These are phyloP conservation scores for Lachancea dasiensis DNA, from an alignment of 805 yeast genomes.

Conservation along the genomic window DNA sequence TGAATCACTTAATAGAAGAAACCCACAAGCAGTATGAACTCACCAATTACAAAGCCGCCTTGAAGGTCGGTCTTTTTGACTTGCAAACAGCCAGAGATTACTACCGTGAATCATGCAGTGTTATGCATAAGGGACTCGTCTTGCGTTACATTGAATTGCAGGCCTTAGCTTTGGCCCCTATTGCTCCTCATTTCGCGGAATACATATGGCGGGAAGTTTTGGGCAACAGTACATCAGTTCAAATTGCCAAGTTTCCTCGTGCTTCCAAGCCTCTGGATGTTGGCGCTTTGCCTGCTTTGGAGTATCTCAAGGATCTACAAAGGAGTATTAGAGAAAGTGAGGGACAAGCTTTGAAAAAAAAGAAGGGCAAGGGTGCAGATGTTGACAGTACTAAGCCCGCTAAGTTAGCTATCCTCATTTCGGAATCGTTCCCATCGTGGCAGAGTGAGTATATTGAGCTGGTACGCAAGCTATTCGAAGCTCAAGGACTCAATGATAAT, in stretches of 20 bases:
- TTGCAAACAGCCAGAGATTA: slow-evolving; percentile 93
- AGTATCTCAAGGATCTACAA: slow-evolving; percentile 70
- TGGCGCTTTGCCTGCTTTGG: slow-evolving; percentile 59
- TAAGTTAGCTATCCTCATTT: slow-evolving; percentile 63
- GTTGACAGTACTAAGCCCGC: slow-evolving; percentile 72
- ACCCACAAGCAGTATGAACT: slow-evolving; percentile 62
- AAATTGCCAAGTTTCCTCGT: slow-evolving; percentile 74
- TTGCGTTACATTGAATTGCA: slow-evolving; percentile 81
- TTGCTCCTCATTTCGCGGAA: slow-evolving; percentile 95
- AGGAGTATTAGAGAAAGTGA: slow-evolving; percentile 91
- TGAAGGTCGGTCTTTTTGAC: slow-evolving; percentile 88
- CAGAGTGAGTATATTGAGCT: slow-evolving; percentile 72
- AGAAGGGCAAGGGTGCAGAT: slow-evolving; percentile 76
- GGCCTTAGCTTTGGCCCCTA: slow-evolving; percentile 77
- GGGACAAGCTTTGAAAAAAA: slow-evolving; percentile 74
- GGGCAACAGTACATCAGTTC: slow-evolving; percentile 59
- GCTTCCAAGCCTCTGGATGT: slow-evolving; percentile 60
- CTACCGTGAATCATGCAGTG: slow-evolving; percentile 70
- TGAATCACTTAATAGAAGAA: slow-evolving; percentile 73
- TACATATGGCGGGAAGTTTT: slow-evolving; percentile 80
- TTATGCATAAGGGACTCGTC: slow-evolving; percentile 81
- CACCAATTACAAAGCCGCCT: slow-evolving; percentile 81
- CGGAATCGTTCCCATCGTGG: slow-evolving; percentile 92
- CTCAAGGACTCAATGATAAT: slow-evolving; percentile 58
- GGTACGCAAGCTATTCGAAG: slow-evolving; percentile 69